Base-by-base conservation (phyloP, 768 basidiomycete species). In the Leccinum pellstonianum region DNA sequence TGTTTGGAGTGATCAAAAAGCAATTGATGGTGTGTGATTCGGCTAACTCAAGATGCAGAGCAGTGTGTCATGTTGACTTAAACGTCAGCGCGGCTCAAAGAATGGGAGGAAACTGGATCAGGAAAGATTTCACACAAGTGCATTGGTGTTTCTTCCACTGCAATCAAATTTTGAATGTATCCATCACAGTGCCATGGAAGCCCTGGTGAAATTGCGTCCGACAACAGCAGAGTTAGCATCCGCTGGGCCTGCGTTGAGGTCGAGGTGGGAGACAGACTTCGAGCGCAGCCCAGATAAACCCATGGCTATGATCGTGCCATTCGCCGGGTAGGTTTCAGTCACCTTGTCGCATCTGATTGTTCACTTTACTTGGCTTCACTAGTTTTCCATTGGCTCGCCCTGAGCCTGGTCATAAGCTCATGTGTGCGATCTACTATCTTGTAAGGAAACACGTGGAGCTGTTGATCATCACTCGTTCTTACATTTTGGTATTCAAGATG, bases 41-140 rank as follows among this genome's bases (percentile, higher is more conserved):
- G 47, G 48, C 56, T 48, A 61, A 56, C 27, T 35, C 53, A 27
- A 62, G 68, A 64, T 54, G 8, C 17, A 21, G 35, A 58, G 66
- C 0, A 52, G 6, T n/a, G 10, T 38, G 25, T 49, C 0, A 43
- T 19, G 10, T 29, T 17, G 25, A 23, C 21, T 23, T 23, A 1
- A 21, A 25, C 3, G 0, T 49, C 31, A 78, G 77, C 60, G 41
- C 68, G 71, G 55, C 52, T 59, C 5, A 62, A 55, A 15, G 67
- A 77, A 52, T 81, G 73, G 69, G 58, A 64, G 17, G 64, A 71
- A 43, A 66, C 71, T 1, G 83, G 81, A 1, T 74, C 68, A 48
- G 83, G 83, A 3, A 63, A 80, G 46, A 73, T 87, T 62, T 76
- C 83, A 1, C 78, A 81, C 64, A 87, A 84, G 86, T 85, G 29